These are phyloP conservation scores for Fonsecaea erecta DNA, from an alignment of 2,329 filamentous ascomycete species.

Conservation along the genomic window DNA sequence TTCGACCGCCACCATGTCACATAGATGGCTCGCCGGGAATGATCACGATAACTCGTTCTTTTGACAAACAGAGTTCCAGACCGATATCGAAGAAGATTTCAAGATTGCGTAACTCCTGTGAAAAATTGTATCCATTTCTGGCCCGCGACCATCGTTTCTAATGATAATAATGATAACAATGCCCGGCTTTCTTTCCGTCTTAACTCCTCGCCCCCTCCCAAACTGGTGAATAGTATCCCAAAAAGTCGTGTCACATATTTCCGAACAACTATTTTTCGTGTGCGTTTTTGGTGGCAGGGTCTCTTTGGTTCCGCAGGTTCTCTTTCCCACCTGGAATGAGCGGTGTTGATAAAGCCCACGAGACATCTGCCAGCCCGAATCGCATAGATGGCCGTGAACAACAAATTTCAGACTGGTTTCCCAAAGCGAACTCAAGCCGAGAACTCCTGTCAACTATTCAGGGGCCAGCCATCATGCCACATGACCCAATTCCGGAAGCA, in stretches of 20 bases:
- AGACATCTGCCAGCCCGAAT: neutral
- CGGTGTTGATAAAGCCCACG: neutral
- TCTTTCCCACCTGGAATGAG: no score
- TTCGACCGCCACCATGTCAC: no score
- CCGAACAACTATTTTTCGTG: neutral
- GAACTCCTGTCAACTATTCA: neutral
- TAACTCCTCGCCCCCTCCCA: neutral
- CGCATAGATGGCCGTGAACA: neutral
- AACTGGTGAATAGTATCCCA: neutral
- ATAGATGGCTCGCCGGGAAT: no score
- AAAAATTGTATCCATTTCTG: neutral
- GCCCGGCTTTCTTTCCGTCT: no score
- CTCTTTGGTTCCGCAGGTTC: neutral
- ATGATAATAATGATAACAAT: no score
- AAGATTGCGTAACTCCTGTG: neutral
- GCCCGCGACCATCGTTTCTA: neutral
- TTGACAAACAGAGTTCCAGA: neutral
- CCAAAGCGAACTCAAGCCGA: neutral
- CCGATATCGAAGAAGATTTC: neutral
- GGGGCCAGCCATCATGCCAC: conserved; percentile 12
- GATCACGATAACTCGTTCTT: no score
- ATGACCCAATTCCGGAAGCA: conserved; percentile 27
- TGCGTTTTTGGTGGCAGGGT: neutral
- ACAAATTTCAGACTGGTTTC: neutral
- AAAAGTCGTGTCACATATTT: neutral